Conservation (phyloP, 2,329 filamentous ascomycete genomes). For the Colletotrichum costaricense region DNA sequence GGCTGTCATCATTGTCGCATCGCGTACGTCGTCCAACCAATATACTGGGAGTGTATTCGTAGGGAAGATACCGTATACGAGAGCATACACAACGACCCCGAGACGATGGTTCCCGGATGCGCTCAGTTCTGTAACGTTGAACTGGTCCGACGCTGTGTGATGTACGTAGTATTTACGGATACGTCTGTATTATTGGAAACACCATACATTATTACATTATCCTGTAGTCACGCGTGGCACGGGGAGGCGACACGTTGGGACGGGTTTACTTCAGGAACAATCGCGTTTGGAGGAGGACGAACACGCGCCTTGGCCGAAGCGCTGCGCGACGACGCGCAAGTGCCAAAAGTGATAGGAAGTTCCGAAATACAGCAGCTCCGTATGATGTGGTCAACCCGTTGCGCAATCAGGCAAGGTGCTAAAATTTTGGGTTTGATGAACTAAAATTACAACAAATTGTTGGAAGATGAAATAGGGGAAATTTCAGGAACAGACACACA, state of each 20-base stretch:
- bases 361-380: neutral
- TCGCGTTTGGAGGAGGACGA: neutral
- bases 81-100: neutral
- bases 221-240: neutral
- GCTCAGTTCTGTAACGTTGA: neutral
- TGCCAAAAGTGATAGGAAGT: neutral
- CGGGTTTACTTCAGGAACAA: too few species aligned
- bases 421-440: constrained; percentile 3
- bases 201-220: too few species aligned
- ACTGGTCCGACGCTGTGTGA: neutral
- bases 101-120: neutral
- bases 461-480: neutral
- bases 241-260: neutral
- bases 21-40: neutral
- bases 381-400: neutral
- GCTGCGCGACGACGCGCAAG: neutral
- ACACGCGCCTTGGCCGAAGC: neutral
- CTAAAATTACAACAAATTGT: neutral
- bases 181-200: neutral
- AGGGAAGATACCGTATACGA: neutral
- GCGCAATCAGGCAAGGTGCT: neutral
- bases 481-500: neutral
- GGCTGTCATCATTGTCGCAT: neutral
- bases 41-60: neutral
- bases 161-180: neutral